Evolutionary conservation across 2,329 filamentous ascomycete species (phyloP), one percentile per base, ranked within the genome.

Genomic region (Clonostachys byssicola): DNA sequence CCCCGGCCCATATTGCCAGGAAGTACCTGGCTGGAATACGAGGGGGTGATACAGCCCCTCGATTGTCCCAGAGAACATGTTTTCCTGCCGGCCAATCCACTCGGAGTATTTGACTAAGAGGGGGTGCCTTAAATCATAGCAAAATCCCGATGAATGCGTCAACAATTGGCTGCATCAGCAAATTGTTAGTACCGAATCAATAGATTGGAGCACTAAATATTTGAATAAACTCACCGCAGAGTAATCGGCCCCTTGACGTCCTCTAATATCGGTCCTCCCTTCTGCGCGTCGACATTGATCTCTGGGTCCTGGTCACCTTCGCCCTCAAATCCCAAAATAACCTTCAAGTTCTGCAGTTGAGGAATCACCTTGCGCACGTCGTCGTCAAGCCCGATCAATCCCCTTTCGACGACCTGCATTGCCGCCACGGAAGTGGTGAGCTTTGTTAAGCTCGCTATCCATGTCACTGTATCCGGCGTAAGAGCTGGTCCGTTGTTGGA

Each of bases 131-230:
- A 63, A 36, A 40, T 75, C 72, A 54, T 76, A 74, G 3, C 61
- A 64, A 0, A 78, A 49, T 3, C 78, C 78, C 7, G 66, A 60
- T 0, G 74, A 72, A 55, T 81, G 78, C 0, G 71, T 73, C 4
- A 81, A 64, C 1, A 81, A 64, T 20, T 20, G 18, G 5, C 18
- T 20, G 4, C 18, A 5, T 20, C 18, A 20, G 4, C 5, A 5
- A 20, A 20, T 5, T 20, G 18, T 20, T 5, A 20, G 18, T 5
- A 20, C 5, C 4, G 5, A 20, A 20, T 4, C 4, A 20, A 20
- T 20, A 20, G 4, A 20, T 20, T 20, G 18, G 18, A 20, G 18
- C 18, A 20, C 18, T 20, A 5, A 20, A 20, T 4, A 20, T 5
- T 20, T 20, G 18, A 5, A 20, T 20, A 5, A 20, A 20, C 18